Percentiles rank a stretch among this genome's conserved stretches.
These are phyloP conservation scores for Phytopythium litorale DNA, from an alignment of 352 stramenopile genomes.

Conservation along the genomic window DNA sequence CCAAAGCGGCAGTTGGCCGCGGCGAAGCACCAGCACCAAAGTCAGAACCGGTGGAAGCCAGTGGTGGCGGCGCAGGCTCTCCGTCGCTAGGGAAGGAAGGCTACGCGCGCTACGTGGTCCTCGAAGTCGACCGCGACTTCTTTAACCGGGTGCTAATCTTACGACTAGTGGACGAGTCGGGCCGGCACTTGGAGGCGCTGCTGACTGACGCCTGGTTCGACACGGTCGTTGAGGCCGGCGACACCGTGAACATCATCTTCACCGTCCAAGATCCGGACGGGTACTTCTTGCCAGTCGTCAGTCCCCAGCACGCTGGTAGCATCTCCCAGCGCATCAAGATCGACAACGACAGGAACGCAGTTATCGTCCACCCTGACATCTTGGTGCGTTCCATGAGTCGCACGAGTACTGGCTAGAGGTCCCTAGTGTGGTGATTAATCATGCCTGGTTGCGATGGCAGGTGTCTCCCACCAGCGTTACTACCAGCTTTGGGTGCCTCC, in stretches of 20 bases:
- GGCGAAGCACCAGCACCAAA: not conserved
- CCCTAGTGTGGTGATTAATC: not conserved
- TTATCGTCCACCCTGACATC: constrained; percentile 76
- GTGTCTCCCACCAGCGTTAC: constrained; percentile 81
- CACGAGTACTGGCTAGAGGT: not conserved
- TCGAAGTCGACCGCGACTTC: constrained; percentile 58
- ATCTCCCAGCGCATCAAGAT: constrained; percentile 25
- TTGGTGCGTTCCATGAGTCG: constrained; percentile 29
- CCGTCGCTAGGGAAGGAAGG: constrained; percentile 18
- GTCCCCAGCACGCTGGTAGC: not conserved
- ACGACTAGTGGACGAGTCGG: constrained; percentile 61
- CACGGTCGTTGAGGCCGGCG: constrained; percentile 57
- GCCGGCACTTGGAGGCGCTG: constrained; percentile 51
- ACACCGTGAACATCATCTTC: constrained; percentile 80
- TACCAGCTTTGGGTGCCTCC: constrained; percentile 69
- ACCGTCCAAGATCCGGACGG: constrained; percentile 39
- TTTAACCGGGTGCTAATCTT: constrained; percentile 50
- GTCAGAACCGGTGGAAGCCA: constrained; percentile 1
- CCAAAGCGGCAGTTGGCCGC: constrained; percentile 6
- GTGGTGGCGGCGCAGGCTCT: not conserved
- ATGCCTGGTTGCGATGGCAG: constrained; percentile 20
- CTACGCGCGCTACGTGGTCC: constrained; percentile 57
- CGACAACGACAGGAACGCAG: constrained; percentile 52
- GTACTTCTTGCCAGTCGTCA: constrained; percentile 37
- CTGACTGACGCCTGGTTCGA: constrained; percentile 79